These are phyloP conservation scores for Neonectria magnoliae DNA, from an alignment of 2,329 filamentous ascomycete species.

Conservation along the genomic window DNA sequence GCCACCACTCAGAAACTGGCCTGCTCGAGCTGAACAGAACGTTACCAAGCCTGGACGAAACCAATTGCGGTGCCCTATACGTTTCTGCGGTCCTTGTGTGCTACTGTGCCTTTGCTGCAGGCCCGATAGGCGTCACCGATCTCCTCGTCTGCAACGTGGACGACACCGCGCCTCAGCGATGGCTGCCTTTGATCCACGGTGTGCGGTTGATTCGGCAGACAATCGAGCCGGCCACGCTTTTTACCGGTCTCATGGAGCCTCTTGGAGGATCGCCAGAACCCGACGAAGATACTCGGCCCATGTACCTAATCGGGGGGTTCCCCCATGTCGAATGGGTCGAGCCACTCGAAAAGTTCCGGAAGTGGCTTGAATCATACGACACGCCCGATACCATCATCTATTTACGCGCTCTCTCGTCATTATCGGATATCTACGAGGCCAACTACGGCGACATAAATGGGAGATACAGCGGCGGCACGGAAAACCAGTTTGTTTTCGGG, in stretches of 20 bases:
- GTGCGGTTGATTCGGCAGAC: conserved; percentile 39
- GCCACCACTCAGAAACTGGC: conserved; percentile 40
- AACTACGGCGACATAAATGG: conserved; percentile 37
- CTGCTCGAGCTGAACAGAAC: conserved; percentile 40
- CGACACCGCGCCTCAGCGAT: conserved; percentile 36
- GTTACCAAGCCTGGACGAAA: conserved; percentile 36
- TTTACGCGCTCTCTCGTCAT: conserved; percentile 31
- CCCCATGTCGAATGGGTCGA: conserved; percentile 37
- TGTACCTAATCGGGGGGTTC: conserved; percentile 36
- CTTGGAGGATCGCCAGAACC: conserved; percentile 27
- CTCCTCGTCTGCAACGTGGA: conserved; percentile 42
- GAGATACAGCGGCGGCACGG: conserved; percentile 26
- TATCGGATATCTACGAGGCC: conserved; percentile 42
- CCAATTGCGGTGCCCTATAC: conserved; percentile 45
- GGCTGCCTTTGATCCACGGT: conserved; percentile 41
- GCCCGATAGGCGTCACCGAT: conserved; percentile 41
- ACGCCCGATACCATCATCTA: conserved; percentile 41
- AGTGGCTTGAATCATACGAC: conserved; percentile 38
- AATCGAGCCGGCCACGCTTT: conserved; percentile 42
- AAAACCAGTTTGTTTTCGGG: conserved; percentile 38
- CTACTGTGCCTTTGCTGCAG: conserved; percentile 45
- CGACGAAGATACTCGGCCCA: conserved; percentile 32
- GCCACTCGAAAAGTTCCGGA: conserved; percentile 34
- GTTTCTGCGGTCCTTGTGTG: conserved; percentile 43
- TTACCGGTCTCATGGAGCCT: conserved; percentile 42